Conservation (phyloP, 176 grass and related monocot species). For the Pontederia paniculata region DNA sequence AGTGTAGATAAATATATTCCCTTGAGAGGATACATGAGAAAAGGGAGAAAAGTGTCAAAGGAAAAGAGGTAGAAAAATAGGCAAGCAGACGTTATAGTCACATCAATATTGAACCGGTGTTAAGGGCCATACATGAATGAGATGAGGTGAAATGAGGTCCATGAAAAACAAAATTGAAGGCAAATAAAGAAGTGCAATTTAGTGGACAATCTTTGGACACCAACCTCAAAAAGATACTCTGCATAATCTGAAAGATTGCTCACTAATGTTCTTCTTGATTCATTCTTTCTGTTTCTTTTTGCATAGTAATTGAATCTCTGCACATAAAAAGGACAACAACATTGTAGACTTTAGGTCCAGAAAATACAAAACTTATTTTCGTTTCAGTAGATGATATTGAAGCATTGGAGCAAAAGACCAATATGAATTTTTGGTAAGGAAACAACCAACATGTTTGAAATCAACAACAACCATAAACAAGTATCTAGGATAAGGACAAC, state of each 20-base stretch:
- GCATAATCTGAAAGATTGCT: conserved; percentile 64
- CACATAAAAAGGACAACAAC: conserved; percentile 14
- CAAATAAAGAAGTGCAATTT: background rate
- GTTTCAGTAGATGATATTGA: background rate
- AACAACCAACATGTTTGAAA: too few relatives aligned
- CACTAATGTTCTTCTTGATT: conserved; percentile 51
- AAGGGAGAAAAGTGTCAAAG: too few relatives aligned
- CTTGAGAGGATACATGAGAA: too few relatives aligned
- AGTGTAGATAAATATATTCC: too few relatives aligned
- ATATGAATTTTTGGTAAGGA: too few relatives aligned
- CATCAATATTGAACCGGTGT: too few relatives aligned
- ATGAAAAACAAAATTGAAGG: background rate
- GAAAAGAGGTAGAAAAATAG: too few relatives aligned
- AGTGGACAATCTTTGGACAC: background rate
- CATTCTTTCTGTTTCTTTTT: conserved; percentile 55
- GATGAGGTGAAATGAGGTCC: background rate
- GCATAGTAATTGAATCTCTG: conserved; percentile 73
- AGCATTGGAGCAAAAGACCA: too few relatives aligned
- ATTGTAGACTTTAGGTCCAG: background rate
- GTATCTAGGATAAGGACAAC: too few relatives aligned
- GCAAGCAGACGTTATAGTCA: too few relatives aligned
- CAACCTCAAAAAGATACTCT: conserved; percentile 63
- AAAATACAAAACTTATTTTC: background rate
- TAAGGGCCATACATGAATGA: background rate
- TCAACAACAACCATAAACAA: too few relatives aligned